Evolutionary conservation across 192 early-diverging fungal species (phyloP).

Genomic region (Endogone sp.): DNA sequence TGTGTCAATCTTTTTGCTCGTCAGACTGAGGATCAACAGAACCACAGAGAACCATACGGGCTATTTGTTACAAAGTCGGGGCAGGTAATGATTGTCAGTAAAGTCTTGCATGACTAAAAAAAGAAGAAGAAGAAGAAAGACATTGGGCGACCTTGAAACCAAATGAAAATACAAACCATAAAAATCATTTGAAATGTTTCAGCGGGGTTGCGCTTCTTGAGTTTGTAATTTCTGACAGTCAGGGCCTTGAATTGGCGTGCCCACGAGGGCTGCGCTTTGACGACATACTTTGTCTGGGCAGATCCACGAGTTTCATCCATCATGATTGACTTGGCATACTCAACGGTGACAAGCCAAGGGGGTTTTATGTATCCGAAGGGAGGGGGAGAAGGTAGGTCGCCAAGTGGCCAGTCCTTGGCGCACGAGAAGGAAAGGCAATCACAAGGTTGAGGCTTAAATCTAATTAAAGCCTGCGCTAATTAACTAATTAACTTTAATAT

Average conservation of each 20-base stretch:
- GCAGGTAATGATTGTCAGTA: too few species aligned
- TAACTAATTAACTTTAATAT: too few species aligned
- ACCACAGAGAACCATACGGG: neutral
- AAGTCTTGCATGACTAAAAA: too few species aligned
- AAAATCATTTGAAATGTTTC: slow-evolving; percentile 20
- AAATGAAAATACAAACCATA: neutral
- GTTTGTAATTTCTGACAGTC: slow-evolving; percentile 21
- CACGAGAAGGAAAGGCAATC: too few species aligned
- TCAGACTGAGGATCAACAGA: neutral
- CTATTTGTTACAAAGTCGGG: too few species aligned
- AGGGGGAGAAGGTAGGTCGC: too few species aligned
- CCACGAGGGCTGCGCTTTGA: slow-evolving; percentile 17
- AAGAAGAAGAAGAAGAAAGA: neutral
- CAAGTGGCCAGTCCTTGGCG: too few species aligned
- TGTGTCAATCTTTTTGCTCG: neutral
- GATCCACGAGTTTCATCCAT: neutral
- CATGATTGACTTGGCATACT: neutral
- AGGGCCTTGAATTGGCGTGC: slow-evolving; percentile 31
- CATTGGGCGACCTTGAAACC: neutral
- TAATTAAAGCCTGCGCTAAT: too few species aligned
- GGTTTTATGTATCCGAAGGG: too few species aligned
- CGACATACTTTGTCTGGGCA: slow-evolving; percentile 25
- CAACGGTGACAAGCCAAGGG: too few species aligned
- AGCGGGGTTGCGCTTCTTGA: slow-evolving; percentile 24
- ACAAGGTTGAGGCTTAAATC: too few species aligned